phyloP scores from a whole-genome alignment of 306 rosid species.

The Gleditsia sinensis region DNA sequence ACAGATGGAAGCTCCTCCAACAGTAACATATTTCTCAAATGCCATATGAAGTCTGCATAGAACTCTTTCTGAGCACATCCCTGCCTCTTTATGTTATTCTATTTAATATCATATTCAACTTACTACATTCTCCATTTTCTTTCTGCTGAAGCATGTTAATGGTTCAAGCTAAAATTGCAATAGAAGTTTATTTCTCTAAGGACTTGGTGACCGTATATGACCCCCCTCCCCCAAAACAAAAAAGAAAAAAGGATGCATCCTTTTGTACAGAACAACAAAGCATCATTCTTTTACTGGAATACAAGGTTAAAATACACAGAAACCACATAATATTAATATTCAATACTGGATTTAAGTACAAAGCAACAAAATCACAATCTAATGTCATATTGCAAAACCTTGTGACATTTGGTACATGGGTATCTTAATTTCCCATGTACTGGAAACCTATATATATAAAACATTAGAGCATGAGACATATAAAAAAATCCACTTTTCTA shows the following conservation, averaged over 20 bases:
- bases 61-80: constrained; percentile 34
- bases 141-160: constrained; percentile 40
- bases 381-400: constrained; percentile 1
- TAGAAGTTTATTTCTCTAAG: constrained; percentile 29
- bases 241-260: background rate
- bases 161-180: constrained; percentile 37
- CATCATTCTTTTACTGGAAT: background rate
- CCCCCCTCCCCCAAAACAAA: background rate
- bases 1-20: constrained; percentile 17
- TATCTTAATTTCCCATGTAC: too few species aligned
- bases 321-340: constrained; percentile 13
- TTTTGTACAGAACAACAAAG: constrained; percentile 17
- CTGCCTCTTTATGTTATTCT: constrained; percentile 33
- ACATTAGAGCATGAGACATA: too few species aligned
- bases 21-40: constrained; percentile 29
- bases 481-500: too few species aligned
- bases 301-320: constrained; percentile 5
- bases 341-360: background rate
- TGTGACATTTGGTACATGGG: too few species aligned
- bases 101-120: constrained; percentile 41
- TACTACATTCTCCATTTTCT: constrained; percentile 38
- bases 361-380: constrained; percentile 23
- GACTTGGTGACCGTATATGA: background rate
- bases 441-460: too few species aligned
- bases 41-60: constrained; percentile 32